Evolutionary conservation across 1,284 basidiomycete species (phyloP), one percentile per base, ranked within the genome.

Genomic region (Cutaneotrichosporon daszewskae): DNA sequence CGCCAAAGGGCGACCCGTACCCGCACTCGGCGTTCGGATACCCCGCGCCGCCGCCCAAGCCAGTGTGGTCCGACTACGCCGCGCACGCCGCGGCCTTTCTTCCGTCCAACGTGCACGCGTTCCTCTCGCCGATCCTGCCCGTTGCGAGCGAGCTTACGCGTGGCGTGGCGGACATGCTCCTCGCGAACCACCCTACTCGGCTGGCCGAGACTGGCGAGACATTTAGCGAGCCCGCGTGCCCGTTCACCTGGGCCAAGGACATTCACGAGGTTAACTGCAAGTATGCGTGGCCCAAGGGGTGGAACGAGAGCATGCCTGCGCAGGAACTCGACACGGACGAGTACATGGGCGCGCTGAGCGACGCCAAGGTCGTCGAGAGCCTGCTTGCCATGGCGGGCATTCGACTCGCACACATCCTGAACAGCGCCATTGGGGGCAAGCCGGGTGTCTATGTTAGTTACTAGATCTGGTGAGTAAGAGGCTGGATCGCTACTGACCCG

Each of bases 291-390:
- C 88, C 84, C 0, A 69, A 72, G 47, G 82, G 75, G 17, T 69
- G 66, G 41, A 57, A 52, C 4, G 68, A 66, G 13, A 33, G 37
- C 8, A 60, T 62, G 2, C 60, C 69, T 0, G 75, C 80, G 47
- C 76, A 86, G 25, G 85, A 94, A 68, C 77, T 95, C n/a, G 85
- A 92, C 66, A 89, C 85, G 18, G 82, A 85, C 0, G 74, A 82
- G 51, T 95, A 95, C 59, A 72, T 83, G 1, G 87, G 84, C 2
- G 71, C 71, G 19, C 80, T 92, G 53, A 72, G 73, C 42, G 69
- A 80, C 31, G 72, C 78, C 47, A 83, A 83, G 77, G 71, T 88
- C 29, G 59, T 95, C 3, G 88, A 94, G 75, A 80, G 79, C 68
- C 67, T 92, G 55, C 71, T 95, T 36, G 84, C 87, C 0, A 83